These are phyloP conservation scores for Solanum habrochaites DNA, from an alignment of 257 asterid genomes.

Conservation along the genomic window DNA sequence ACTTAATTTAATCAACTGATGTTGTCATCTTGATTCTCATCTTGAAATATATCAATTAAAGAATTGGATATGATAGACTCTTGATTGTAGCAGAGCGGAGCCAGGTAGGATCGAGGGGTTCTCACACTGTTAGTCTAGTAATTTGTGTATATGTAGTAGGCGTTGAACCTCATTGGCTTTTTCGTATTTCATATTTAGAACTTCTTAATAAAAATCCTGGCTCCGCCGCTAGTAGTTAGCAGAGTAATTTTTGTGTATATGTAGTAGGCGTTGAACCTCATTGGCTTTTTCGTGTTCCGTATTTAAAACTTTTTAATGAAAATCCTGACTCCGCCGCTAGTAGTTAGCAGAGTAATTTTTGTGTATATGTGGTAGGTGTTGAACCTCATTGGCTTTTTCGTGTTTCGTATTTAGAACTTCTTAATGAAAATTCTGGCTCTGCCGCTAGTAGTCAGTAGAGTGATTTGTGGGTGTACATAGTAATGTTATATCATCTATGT, in stretches of 20 bases:
- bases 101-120: not conserved
- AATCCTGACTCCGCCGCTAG: not conserved
- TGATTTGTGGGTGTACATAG: not conserved
- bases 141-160: not conserved
- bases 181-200: not conserved
- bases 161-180: not conserved
- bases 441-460: slow-evolving; percentile 10
- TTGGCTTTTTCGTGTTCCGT: not conserved
- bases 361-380: not conserved
- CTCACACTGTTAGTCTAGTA: not conserved
- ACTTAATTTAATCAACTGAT: not conserved
- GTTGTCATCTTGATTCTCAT: not conserved
- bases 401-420: not conserved
- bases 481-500: not conserved
- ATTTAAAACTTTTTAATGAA: not conserved
- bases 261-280: not conserved
- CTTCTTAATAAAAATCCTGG: not conserved
- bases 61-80: not conserved
- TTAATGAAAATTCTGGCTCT: not conserved
- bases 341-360: not conserved
- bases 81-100: not conserved
- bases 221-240: not conserved
- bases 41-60: not conserved
- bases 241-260: not conserved
- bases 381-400: not conserved